A percentile compares a stretch with the other conserved stretches of the same genome.
Conservation (phyloP, 768 basidiomycete genomes). For the Boletus subcaerulescens region DNA sequence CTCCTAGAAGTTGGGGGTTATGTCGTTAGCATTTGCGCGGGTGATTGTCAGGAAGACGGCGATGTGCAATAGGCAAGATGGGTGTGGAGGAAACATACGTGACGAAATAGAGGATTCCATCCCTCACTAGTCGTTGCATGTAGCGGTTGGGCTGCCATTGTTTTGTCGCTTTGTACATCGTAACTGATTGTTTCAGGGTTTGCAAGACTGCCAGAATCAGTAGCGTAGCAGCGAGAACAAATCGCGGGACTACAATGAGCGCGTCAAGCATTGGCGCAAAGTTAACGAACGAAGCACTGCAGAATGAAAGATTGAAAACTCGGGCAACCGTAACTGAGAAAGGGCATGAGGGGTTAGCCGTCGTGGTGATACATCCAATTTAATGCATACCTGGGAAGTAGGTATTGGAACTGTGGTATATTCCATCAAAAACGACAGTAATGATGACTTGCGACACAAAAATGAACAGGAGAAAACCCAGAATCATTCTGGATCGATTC, state of each 20-base stretch:
- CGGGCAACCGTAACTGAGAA: not conserved
- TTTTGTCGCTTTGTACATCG: constrained; percentile 2
- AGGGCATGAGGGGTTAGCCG: not conserved
- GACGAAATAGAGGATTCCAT: constrained; percentile 12
- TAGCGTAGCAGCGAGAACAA: not conserved
- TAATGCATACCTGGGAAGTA: not conserved
- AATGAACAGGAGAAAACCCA: not conserved
- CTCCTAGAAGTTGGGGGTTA: not conserved
- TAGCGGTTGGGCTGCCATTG: constrained; percentile 9
- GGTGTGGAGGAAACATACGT: not conserved
- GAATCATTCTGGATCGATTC: not conserved
- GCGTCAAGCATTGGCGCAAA: not conserved
- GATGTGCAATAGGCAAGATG: too few species aligned
- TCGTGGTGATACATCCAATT: not conserved
- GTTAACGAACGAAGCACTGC: not conserved
- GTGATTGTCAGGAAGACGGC: too few species aligned
- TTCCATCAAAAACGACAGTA: not conserved
- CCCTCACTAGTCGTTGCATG: not conserved
- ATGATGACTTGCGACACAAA: not conserved
- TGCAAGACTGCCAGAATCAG: not conserved
- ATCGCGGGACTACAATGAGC: not conserved
- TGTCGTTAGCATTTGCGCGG: too few species aligned
- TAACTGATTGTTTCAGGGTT: not conserved
- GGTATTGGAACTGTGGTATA: not conserved
- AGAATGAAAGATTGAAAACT: not conserved